A percentile compares a stretch with the other conserved stretches of the same genome.
These are phyloP conservation scores for Apiospora hydei DNA, from an alignment of 2,329 filamentous ascomycete genomes.

Conservation along the genomic window DNA sequence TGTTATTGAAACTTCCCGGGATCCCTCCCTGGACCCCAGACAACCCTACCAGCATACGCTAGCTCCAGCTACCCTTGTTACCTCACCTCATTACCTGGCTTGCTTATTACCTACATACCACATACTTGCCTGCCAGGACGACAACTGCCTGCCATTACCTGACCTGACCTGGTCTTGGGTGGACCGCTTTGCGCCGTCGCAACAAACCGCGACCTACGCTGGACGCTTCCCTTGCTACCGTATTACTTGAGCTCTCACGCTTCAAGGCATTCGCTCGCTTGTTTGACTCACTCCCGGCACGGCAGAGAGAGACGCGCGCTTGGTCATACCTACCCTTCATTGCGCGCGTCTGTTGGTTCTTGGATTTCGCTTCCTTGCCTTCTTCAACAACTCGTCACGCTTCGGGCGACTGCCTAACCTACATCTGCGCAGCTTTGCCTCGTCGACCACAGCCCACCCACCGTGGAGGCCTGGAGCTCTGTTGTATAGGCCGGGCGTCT, in stretches of 20 bases:
- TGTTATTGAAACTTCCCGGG: constrained; percentile 20
- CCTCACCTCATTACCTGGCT: constrained; percentile 13
- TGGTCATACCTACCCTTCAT: not conserved
- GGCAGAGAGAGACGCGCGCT: constrained; percentile 23
- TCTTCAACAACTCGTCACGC: constrained; percentile 5
- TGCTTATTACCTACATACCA: not conserved
- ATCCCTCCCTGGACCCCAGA: constrained; percentile 18
- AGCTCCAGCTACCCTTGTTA: constrained; percentile 18
- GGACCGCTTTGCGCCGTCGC: constrained; percentile 20
- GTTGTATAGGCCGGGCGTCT: constrained; percentile 16
- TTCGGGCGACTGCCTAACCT: constrained; percentile 20
- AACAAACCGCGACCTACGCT: constrained; percentile 23
- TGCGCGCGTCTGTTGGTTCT: constrained; percentile 20
- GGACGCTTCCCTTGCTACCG: constrained; percentile 11
- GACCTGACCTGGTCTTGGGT: constrained; percentile 10
- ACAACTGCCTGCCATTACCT: not conserved
- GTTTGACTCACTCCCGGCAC: constrained; percentile 4
- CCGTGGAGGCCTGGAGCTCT: constrained; percentile 8
- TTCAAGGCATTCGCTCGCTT: constrained; percentile 21
- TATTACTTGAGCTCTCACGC: constrained; percentile 21
- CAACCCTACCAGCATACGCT: constrained; percentile 16
- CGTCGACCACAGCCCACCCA: constrained; percentile 21
- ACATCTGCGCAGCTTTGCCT: constrained; percentile 20
- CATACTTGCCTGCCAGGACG: not conserved
- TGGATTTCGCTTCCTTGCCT: not conserved